Percentiles rank a stretch among this genome's conserved stretches.
Evolutionary conservation across 257 asterid genomes (phyloP).

Genomic region (Linderniella brevidens): DNA sequence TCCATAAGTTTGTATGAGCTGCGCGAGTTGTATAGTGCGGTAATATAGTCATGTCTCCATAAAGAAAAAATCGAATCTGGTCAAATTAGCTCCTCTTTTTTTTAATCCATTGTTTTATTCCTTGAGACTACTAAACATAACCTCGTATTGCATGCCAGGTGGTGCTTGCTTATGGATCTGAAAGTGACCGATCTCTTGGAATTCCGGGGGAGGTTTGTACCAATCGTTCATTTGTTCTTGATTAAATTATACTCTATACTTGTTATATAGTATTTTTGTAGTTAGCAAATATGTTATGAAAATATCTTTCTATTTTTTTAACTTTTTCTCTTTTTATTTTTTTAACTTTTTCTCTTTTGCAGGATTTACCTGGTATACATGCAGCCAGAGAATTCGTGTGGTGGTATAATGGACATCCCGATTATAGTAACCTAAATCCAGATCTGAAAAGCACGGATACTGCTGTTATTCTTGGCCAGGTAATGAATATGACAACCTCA

Average conservation of each 20-base stretch:
- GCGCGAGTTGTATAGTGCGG: constrained; percentile 69
- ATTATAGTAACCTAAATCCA: constrained; percentile 54
- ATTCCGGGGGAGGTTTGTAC: constrained; percentile 67
- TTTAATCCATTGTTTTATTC: constrained; percentile 1
- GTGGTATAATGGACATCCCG: constrained; percentile 99
- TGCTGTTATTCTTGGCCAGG: constrained; percentile 88
- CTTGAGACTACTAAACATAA: constrained; percentile 1
- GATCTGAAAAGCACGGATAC: constrained; percentile 67
- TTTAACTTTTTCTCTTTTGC: constrained; percentile 8
- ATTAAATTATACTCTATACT: too few relatives aligned
- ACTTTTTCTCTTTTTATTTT: constrained; percentile 9
- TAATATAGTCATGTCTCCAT: constrained; percentile 16
- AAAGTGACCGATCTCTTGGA: constrained; percentile 80
- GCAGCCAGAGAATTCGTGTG: constrained; percentile 94
- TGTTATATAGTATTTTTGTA: too few relatives aligned
- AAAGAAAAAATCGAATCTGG: constrained; percentile 6
- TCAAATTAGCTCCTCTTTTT: neutral
- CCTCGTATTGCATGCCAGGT: constrained; percentile 35
- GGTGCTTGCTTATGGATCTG: constrained; percentile 90
- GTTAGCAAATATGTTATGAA: too few relatives aligned
- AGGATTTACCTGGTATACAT: constrained; percentile 48
- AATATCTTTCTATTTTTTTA: constrained; percentile 1
- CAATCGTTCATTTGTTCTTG: neutral
- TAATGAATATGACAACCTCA: too few relatives aligned
- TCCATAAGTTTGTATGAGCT: constrained; percentile 62